phyloP scores from a whole-genome alignment of 306 rosid genomes.

The Dryas drummondii region DNA sequence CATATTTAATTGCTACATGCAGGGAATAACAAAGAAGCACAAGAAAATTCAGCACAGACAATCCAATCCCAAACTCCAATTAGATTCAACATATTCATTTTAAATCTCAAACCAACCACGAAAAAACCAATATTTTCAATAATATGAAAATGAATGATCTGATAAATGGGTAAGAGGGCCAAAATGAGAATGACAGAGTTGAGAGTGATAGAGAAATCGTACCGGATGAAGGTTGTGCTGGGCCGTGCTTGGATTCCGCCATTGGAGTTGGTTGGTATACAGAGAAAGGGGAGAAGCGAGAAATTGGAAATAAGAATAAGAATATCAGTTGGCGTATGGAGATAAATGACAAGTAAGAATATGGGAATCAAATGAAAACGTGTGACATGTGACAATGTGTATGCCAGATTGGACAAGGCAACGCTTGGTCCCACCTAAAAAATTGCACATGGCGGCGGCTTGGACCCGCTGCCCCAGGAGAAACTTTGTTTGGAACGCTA shows the following conservation, averaged over 20 bases:
- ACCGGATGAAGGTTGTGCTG: constrained; percentile 19
- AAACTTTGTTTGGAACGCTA: too few species aligned
- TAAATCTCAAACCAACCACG: background rate
- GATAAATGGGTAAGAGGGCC: background rate
- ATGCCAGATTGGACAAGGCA: constrained; percentile 1
- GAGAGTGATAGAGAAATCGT: background rate
- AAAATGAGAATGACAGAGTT: background rate
- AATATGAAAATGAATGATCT: background rate
- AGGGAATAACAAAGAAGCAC: background rate
- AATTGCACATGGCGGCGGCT: background rate
- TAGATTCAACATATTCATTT: background rate
- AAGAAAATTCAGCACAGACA: background rate
- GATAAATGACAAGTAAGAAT: background rate
- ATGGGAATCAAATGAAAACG: background rate
- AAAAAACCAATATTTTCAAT: background rate
- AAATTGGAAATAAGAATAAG: background rate
- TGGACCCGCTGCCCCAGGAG: background rate
- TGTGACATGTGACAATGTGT: background rate
- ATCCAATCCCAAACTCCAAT: background rate
- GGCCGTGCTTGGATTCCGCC: constrained; percentile 21
- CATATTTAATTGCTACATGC: background rate
- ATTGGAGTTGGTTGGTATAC: constrained; percentile 1
- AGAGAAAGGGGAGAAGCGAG: background rate
- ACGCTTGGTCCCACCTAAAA: background rate
- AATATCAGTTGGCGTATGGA: background rate